Evolutionary conservation across 2,329 filamentous ascomycete species (phyloP).

Genomic region (Pseudogymnoascus sp.): DNA sequence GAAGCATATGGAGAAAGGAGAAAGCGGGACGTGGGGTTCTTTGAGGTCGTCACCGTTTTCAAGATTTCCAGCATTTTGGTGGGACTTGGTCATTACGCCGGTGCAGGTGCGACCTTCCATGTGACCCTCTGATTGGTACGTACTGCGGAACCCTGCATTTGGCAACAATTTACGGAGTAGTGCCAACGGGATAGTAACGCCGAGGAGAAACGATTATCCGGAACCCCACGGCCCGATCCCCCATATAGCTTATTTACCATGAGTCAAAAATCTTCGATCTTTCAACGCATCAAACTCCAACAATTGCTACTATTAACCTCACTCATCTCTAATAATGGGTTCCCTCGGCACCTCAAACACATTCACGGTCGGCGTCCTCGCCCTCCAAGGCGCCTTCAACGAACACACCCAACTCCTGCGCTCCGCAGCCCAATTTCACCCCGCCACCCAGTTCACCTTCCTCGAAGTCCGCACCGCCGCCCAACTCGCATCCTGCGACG

Average conservation of each 20-base stretch:
- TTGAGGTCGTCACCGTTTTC: conserved; percentile 3
- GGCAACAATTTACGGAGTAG: background rate
- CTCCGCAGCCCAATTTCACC: conserved; percentile 39
- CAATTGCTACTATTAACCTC: background rate
- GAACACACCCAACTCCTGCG: conserved; percentile 76
- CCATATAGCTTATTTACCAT: conserved; percentile 7
- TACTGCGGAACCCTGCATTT: conserved; percentile 6
- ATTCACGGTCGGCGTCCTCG: conserved; percentile 51
- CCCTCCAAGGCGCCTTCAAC: conserved; percentile 86
- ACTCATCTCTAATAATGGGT: conserved; percentile 14
- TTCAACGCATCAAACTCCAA: background rate
- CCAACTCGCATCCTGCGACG: conserved; percentile 67
- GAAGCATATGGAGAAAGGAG: background rate
- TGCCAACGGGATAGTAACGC: conserved; percentile 2
- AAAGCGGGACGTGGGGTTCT: background rate
- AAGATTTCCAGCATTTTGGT: conserved; percentile 8
- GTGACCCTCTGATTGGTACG: conserved; percentile 4
- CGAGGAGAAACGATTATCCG: conserved; percentile 4
- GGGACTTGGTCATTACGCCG: conserved; percentile 4
- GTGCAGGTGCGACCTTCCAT: background rate
- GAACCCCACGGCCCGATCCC: conserved; percentile 2
- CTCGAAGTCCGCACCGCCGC: conserved; percentile 65
- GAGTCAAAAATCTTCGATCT: conserved; percentile 5
- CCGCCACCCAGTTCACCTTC: conserved; percentile 11
- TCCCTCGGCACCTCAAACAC: conserved; percentile 20